Conservation (phyloP, 2,329 filamentous ascomycete genomes). For the Talaromyces albobiverticillius region DNA sequence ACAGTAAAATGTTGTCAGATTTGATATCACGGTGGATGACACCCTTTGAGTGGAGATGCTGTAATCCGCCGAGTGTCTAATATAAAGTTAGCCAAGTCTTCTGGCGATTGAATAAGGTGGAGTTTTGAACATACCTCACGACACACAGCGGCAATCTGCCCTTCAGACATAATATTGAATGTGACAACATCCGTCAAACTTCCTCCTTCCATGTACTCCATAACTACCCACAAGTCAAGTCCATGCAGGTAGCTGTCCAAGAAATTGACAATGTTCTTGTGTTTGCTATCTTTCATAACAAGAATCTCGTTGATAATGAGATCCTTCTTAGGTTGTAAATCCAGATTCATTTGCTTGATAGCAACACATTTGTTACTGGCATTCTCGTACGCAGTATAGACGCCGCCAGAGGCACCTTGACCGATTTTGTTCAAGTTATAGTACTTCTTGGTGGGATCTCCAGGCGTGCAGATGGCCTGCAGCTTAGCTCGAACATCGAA, state of each 20-base stretch:
- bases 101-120: not conserved
- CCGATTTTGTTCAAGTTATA: slow-evolving; percentile 90
- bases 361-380: slow-evolving; percentile 84
- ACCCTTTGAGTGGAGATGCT: slow-evolving; percentile 94
- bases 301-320: slow-evolving; percentile 98
- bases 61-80: slow-evolving; percentile 78
- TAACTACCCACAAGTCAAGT: slow-evolving; percentile 95
- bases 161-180: slow-evolving; percentile 98
- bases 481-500: slow-evolving; percentile 80
- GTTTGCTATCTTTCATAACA: slow-evolving; percentile 98
- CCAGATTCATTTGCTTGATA: slow-evolving; percentile 99
- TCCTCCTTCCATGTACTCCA: slow-evolving; percentile 99
- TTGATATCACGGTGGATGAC: slow-evolving; percentile 99
- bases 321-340: slow-evolving; percentile 98
- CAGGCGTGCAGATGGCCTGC: slow-evolving; percentile 84
- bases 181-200: slow-evolving; percentile 97
- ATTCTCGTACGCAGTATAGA: slow-evolving; percentile 85
- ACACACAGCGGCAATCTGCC: slow-evolving; percentile 94
- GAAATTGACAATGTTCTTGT: slow-evolving; percentile 99
- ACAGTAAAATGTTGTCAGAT: slow-evolving; percentile 94
- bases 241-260: slow-evolving; percentile 92
- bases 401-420: slow-evolving; percentile 93
- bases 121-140: slow-evolving; percentile 61
- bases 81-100: not conserved
- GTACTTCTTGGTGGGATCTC: slow-evolving; percentile 86